phyloP scores from a whole-genome alignment of 148 eudicot species.

The Spergularia marina region DNA sequence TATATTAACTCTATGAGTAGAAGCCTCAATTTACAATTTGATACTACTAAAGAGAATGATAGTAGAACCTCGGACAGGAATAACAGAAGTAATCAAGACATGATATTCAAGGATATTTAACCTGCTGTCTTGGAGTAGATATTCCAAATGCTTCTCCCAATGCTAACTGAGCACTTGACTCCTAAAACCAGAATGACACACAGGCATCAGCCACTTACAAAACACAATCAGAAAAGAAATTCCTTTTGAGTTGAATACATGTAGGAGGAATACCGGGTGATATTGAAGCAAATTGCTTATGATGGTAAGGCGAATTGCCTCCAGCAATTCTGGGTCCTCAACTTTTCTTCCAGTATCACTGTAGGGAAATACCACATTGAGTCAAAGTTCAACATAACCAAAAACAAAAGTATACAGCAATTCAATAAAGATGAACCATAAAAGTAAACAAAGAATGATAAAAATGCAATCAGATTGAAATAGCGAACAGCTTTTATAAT shows the following conservation, averaged over 20 bases:
- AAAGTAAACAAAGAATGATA: neutral
- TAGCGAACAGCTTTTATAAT: neutral
- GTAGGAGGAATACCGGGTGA: constrained; percentile 64
- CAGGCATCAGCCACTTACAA: neutral
- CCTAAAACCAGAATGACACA: constrained; percentile 44
- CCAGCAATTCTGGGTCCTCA: constrained; percentile 86
- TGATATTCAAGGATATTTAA: constrained; percentile 7
- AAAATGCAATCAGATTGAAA: neutral
- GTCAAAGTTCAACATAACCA: neutral
- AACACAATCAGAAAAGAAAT: neutral
- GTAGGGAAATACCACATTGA: constrained; percentile 26
- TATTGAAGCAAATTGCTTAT: constrained; percentile 83
- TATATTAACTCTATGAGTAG: neutral
- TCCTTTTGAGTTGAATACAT: neutral
- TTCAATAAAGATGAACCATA: neutral
- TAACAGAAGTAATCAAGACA: neutral
- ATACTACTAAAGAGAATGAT: neutral
- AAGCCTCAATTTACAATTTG: neutral
- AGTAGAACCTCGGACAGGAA: neutral
- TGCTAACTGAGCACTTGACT: constrained; percentile 81
- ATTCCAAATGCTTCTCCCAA: constrained; percentile 93
- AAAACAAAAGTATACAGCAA: neutral
- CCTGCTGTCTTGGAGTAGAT: constrained; percentile 56
- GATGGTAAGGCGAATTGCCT: constrained; percentile 92
- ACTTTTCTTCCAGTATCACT: constrained; percentile 89